A percentile compares a stretch with the other conserved stretches of the same genome.
phyloP scores from a whole-genome alignment of 2,329 filamentous ascomycete species.

The Coleophoma eucalyptorum region DNA sequence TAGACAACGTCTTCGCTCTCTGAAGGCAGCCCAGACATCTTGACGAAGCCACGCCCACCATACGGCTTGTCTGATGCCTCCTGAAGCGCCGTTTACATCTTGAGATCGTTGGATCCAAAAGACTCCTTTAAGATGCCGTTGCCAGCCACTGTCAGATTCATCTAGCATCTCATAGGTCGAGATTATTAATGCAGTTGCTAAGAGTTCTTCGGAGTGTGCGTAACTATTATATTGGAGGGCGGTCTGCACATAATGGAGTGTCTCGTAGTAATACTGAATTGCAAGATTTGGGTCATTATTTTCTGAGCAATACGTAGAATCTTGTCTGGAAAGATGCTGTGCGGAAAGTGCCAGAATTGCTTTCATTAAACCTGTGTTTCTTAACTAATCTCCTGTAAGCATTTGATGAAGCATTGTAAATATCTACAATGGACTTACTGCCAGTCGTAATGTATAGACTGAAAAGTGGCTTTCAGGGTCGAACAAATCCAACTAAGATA shows the following conservation, averaged over 20 bases:
- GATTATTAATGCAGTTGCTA: constrained; percentile 57
- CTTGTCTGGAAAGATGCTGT: constrained; percentile 24
- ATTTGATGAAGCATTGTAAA: background rate
- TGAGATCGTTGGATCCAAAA: constrained; percentile 64
- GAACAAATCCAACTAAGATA: constrained; percentile 21
- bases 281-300: constrained; percentile 32
- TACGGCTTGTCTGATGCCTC: constrained; percentile 51
- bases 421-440: constrained; percentile 10
- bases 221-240: constrained; percentile 56
- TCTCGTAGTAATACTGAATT: constrained; percentile 58
- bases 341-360: constrained; percentile 52
- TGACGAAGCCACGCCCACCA: constrained; percentile 67
- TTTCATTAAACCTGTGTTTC: constrained; percentile 53
- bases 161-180: constrained; percentile 66
- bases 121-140: constrained; percentile 58
- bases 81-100: constrained; percentile 54
- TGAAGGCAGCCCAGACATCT: constrained; percentile 61
- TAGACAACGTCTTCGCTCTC: constrained; percentile 50
- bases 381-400: constrained; percentile 31
- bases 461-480: constrained; percentile 29
- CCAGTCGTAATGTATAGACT: constrained; percentile 27
- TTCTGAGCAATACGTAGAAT: constrained; percentile 16
- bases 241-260: constrained; percentile 55
- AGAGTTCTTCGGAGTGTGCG: constrained; percentile 51
- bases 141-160: constrained; percentile 50